Evolutionary conservation across 345 rosid genomes (phyloP).

Genomic region (Dovyalis caffra): DNA sequence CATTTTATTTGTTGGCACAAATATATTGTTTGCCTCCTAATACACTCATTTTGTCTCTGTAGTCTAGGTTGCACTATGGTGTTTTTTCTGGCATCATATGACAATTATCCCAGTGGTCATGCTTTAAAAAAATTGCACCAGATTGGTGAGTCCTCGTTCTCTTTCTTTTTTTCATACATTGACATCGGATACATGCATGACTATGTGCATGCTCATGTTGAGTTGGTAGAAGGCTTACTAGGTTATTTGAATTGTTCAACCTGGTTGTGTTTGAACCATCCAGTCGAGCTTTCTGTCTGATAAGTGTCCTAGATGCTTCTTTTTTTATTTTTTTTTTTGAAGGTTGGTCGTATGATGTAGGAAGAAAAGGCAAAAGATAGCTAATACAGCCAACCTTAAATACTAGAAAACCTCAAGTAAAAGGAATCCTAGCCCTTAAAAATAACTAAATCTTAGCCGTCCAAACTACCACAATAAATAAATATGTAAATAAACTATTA

Average conservation of each 20-base stretch:
- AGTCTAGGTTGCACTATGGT: constrained; percentile 84
- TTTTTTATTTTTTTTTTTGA: no score
- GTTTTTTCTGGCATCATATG: constrained; percentile 78
- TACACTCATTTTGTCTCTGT: constrained; percentile 37
- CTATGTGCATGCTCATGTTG: not conserved
- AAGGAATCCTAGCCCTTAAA: not conserved
- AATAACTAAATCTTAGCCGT: not conserved
- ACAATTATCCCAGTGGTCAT: constrained; percentile 88
- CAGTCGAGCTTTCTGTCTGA: not conserved
- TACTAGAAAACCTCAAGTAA: not conserved
- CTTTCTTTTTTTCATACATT: constrained; percentile 16
- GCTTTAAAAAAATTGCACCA: constrained; percentile 79
- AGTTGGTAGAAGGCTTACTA: not conserved
- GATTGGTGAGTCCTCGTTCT: constrained; percentile 47
- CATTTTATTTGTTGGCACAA: constrained; percentile 2
- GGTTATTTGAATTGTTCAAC: not conserved
- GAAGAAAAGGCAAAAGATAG: no score
- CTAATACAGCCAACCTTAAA: no score
- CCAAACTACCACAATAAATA: not conserved
- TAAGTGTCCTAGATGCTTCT: not conserved
- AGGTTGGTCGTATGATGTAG: no score
- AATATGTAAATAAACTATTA: not conserved
- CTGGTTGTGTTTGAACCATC: not conserved
- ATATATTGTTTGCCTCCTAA: constrained; percentile 7
- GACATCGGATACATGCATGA: not conserved